Base-by-base conservation (phyloP, 306 rosid genomes). In the Ceratonia siliqua region DNA sequence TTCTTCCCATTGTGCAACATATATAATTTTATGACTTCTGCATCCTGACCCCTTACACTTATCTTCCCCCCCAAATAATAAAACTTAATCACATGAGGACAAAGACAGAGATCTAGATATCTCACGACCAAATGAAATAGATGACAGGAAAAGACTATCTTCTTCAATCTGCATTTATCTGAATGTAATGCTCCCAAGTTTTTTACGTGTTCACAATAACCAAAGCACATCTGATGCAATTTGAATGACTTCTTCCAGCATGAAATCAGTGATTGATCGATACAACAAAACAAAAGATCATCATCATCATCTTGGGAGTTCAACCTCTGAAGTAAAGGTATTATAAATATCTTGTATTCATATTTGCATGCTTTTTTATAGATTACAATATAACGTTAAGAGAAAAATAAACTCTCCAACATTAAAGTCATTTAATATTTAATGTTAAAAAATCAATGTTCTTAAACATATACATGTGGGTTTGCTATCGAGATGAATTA, bases 271-370 rank as follows among this genome's bases (percentile, higher is more conserved):
- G 45, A 88, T 85, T 65, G 98, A 91, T 41, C 88, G 97, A 64
- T 89, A 88, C 88, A 88, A 82, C 84, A 91, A 87, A 78, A 62
- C 89, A 15, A 94, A 91, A 72, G 97, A 91, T 78, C 97, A 87
- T 54, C 85, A 80, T 43, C 80, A 74, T 22, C 93, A 83, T 72
- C 82, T 54, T 52, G 89, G 85, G 28, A 78, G 83, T 67, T 77
- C 91, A 12, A 27, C 88, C 76, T 79, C 97, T 38, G 98, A 94
- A 82, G 82, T 87, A 48, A 91, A 94, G 98, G 98, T 94, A 93
- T 13, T 67, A 33, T 72, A 13, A 54, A 33, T 62, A 62, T 53
- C 53, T 49, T 21, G 27, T 18, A 22, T 41, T 35, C 14, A 45
- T 35, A 39, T 77, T 45, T 28, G 2, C 12, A 27, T 5, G 42